Evolutionary conservation across 2,329 filamentous ascomycete genomes (phyloP).

Genomic region (Thyridium curvatum): DNA sequence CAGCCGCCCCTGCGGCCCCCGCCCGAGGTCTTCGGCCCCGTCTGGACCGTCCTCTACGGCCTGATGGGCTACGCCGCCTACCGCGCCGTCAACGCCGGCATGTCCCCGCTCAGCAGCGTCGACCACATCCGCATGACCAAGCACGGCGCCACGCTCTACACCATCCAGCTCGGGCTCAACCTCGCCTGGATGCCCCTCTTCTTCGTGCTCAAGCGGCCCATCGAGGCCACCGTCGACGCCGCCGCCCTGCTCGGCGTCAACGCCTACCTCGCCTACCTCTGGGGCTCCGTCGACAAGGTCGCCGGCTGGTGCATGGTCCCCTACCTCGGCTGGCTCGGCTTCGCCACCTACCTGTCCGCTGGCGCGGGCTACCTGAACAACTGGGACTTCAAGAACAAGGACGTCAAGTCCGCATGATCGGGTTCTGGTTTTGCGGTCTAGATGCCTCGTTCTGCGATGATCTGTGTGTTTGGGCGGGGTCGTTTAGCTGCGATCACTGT

Average conservation of each 20-base stretch:
- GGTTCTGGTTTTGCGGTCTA: no score
- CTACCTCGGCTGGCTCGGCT: conserved; percentile 80
- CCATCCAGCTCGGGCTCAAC: conserved; percentile 79
- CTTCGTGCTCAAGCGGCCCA: conserved; percentile 69
- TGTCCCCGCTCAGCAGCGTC: conserved; percentile 48
- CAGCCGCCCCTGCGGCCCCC: conserved; percentile 61
- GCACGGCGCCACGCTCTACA: conserved; percentile 74
- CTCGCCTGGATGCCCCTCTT: conserved; percentile 90
- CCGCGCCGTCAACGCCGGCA: conserved; percentile 61
- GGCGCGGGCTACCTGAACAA: conserved; percentile 62
- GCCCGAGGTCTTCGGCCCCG: conserved; percentile 55
- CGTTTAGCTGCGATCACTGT: no score
- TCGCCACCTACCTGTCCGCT: conserved; percentile 78
- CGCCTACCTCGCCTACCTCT: conserved; percentile 68
- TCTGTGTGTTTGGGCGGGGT: no score
- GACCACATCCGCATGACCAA: conserved; percentile 52
- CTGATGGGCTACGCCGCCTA: conserved; percentile 88
- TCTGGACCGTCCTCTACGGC: conserved; percentile 62
- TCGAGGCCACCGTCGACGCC: conserved; percentile 71
- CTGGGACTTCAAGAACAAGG: conserved; percentile 49
- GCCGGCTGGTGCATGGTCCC: conserved; percentile 72
- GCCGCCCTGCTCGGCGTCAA: conserved; percentile 65
- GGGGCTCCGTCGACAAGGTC: conserved; percentile 65
- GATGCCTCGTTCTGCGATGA: no score
- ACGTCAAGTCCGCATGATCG: conserved; percentile 1